Evolutionary conservation across 768 basidiomycete genomes (phyloP).

Genomic region (Thelephora ganbajun): DNA sequence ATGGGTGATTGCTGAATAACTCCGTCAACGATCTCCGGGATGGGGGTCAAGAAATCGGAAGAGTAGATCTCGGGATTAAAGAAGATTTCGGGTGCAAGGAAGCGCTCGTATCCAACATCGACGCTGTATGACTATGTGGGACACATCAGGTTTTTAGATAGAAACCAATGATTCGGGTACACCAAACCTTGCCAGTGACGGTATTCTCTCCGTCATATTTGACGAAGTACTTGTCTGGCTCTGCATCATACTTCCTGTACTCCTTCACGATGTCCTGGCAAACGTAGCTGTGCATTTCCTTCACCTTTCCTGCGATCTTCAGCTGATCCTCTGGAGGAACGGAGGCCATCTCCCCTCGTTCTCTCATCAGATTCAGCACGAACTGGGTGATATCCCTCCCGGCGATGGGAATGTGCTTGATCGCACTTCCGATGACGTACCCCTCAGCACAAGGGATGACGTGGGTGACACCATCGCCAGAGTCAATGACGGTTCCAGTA

Average conservation of each 20-base stretch:
- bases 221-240: slow-evolving; percentile 91
- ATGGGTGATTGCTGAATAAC: slow-evolving; percentile 95
- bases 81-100: slow-evolving; percentile 98
- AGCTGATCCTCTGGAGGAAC: slow-evolving; percentile 95
- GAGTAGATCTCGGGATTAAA: slow-evolving; percentile 99
- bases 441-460: slow-evolving; percentile 95
- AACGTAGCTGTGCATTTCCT: slow-evolving; percentile 96
- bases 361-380: slow-evolving; percentile 88
- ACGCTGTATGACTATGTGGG: slow-evolving; percentile 71
- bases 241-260: slow-evolving; percentile 94
- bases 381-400: slow-evolving; percentile 96
- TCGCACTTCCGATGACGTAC: slow-evolving; percentile 96
- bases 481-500: slow-evolving; percentile 97
- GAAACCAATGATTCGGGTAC: neutral
- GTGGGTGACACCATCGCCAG: slow-evolving; percentile 98
- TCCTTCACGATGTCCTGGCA: slow-evolving; percentile 99
- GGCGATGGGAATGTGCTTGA: slow-evolving; percentile 98
- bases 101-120: slow-evolving; percentile 96
- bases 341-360: slow-evolving; percentile 81
- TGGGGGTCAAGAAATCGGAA: slow-evolving; percentile 91
- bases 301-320: slow-evolving; percentile 82
- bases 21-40: slow-evolving; percentile 90
- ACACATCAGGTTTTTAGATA: neutral
- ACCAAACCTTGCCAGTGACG: slow-evolving; percentile 76
- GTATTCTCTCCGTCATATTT: slow-evolving; percentile 88